phyloP scores from a whole-genome alignment of 768 basidiomycete genomes.

The Imleria badia region DNA sequence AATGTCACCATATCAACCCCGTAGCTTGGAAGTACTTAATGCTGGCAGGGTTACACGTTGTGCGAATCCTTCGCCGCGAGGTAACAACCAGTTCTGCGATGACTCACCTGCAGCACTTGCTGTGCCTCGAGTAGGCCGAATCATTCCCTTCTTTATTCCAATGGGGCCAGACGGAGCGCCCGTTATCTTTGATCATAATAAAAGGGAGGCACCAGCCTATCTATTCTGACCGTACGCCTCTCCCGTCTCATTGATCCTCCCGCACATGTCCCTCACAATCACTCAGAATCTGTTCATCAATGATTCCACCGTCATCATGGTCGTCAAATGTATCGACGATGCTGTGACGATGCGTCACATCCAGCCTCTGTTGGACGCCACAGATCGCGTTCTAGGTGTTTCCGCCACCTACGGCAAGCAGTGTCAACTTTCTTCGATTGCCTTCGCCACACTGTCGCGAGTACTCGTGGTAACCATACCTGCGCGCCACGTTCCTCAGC shows the following conservation, averaged over 20 bases:
- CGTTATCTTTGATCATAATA: neutral
- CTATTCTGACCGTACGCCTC: neutral
- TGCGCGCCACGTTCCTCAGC: conserved; percentile 7
- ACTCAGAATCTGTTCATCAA: conserved; percentile 36
- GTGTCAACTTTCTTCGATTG: conserved; percentile 37
- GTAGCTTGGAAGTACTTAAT: neutral
- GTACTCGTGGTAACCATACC: conserved; percentile 38
- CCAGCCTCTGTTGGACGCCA: conserved; percentile 29
- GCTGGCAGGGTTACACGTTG: neutral
- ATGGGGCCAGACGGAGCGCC: neutral
- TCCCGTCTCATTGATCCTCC: neutral
- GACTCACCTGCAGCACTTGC: conserved; percentile 10
- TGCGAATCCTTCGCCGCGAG: neutral
- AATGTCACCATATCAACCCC: conserved; percentile 10
- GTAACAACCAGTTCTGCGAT: neutral
- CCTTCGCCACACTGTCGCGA: conserved; percentile 37
- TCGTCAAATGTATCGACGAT: conserved; percentile 28
- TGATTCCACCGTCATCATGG: conserved; percentile 24
- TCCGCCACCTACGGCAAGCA: conserved; percentile 41
- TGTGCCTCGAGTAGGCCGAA: conserved; percentile 2
- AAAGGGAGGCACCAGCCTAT: neutral
- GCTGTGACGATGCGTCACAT: conserved; percentile 25
- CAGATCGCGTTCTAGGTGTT: conserved; percentile 36
- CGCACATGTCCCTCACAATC: conserved; percentile 23
- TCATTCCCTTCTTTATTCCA: neutral